A percentile compares a stretch with the other conserved stretches of the same genome.
phyloP scores from a whole-genome alignment of 164 flowering plant genomes.

The Chloranthus sessilifolius region DNA sequence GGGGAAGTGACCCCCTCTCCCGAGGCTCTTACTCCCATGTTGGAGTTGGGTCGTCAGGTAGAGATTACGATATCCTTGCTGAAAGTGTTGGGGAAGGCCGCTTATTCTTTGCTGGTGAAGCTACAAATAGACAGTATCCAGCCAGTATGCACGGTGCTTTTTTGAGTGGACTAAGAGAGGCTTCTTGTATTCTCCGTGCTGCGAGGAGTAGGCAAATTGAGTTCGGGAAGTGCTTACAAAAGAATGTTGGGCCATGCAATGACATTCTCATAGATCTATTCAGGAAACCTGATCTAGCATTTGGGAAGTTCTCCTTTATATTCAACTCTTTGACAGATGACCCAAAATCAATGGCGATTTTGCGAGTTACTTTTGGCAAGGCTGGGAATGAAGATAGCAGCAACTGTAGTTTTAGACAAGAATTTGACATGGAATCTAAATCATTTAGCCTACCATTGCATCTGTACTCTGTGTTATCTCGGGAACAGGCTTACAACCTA shows the following conservation, averaged over 20 bases:
- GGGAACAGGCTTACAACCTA: slow-evolving; percentile 51
- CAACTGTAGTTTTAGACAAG: slow-evolving; percentile 15
- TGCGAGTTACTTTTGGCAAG: slow-evolving; percentile 51
- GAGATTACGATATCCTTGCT: slow-evolving; percentile 82
- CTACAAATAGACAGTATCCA: slow-evolving; percentile 79
- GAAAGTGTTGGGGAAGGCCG: slow-evolving; percentile 62
- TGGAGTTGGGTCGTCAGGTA: slow-evolving; percentile 75
- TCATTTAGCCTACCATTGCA: slow-evolving; percentile 26
- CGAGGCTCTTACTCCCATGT: slow-evolving; percentile 94
- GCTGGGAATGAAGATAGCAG: slow-evolving; percentile 10
- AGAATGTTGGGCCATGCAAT: slow-evolving; percentile 31
- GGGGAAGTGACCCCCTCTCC: slow-evolving; percentile 87
- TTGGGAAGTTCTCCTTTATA: slow-evolving; percentile 60
- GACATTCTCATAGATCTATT: slow-evolving; percentile 55
- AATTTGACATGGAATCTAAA: slow-evolving; percentile 11
- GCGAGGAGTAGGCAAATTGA: slow-evolving; percentile 25
- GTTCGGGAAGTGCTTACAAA: slow-evolving; percentile 26
- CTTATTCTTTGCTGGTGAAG: slow-evolving; percentile 94
- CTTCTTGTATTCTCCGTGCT: slow-evolving; percentile 50
- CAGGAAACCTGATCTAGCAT: slow-evolving; percentile 59
- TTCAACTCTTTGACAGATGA: slow-evolving; percentile 51
- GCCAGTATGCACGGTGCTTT: slow-evolving; percentile 99
- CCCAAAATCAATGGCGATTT: slow-evolving; percentile 52
- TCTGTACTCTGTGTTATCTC: slow-evolving; percentile 55
- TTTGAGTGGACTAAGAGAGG: slow-evolving; percentile 65